Base-by-base conservation (phyloP, 352 stramenopile genomes). In the Phytophthora niederhauseri region DNA sequence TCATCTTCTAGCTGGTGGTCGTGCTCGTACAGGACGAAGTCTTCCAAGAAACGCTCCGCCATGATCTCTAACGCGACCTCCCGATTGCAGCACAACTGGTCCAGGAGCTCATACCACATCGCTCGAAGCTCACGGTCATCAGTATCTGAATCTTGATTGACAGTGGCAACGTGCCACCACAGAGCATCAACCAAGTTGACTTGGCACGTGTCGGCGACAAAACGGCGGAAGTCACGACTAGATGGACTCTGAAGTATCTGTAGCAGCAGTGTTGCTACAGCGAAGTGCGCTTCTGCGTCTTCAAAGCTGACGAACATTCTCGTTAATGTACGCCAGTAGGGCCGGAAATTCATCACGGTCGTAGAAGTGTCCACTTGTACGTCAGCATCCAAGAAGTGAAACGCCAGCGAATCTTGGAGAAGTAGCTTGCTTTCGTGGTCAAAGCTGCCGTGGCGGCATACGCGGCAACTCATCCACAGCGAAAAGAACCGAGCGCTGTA, bases 141-240 rank as follows among this genome's bases (percentile, higher is more conserved):
- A 38, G 1, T 8, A 22, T 61, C 19, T 19, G n/a, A 9, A 1
- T 56, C 22, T 12, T 38, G 24, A 9, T 12, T 59, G 0, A 14
- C 15, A 20, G 34, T 15, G 8, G 12, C 45, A 4, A 64, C 22
- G 46, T 73, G 15, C 61, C 61, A 73, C 49, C 66, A 62, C 6
- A 73, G 28, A 2, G 53, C 34, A 7, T 73, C 66, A 6, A 73
- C 48, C 43, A 73, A 61, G 20, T 73, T 31, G 6, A 73, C 2
- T 17, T 61, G 46, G 6, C 46, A 61, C 5, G 41, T 50, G 8
- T 57, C 26, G 1, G 22, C n/a, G 30, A 49, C 30, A 46, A 66
- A 73, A 12, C 2, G 14, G 19, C 34, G 26, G 15, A 50, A 70
- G 5, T 59, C 46, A 1, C 2, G 0, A 24, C 22, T 48, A 6